A percentile compares a stretch with the other conserved stretches of the same genome.
These are phyloP conservation scores for Xylariaceae sp. DNA, from an alignment of 2,329 filamentous ascomycete species.

Conservation along the genomic window DNA sequence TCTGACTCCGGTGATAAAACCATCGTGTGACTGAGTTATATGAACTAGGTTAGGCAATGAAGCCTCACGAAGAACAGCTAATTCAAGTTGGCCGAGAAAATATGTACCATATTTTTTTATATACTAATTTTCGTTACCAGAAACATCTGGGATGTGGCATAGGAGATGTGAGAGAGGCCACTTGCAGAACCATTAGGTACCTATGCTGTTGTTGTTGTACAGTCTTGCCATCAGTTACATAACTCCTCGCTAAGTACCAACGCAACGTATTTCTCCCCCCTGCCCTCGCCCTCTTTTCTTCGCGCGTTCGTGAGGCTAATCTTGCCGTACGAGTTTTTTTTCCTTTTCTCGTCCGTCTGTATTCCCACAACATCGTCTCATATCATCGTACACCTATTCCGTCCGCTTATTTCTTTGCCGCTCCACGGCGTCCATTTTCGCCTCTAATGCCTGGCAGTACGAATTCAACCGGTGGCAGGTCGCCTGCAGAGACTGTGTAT, in stretches of 20 bases:
- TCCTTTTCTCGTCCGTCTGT: slow-evolving; percentile 5
- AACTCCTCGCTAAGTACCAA: slow-evolving; percentile 20
- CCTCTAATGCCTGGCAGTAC: slow-evolving; percentile 81
- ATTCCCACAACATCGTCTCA: slow-evolving; percentile 18
- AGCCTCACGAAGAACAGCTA: background rate
- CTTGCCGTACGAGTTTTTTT: slow-evolving; percentile 7
- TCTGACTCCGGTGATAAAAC: too few species aligned
- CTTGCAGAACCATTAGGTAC: slow-evolving; percentile 11
- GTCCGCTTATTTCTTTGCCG: slow-evolving; percentile 61
- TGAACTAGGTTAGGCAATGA: background rate
- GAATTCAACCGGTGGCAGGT: slow-evolving; percentile 84
- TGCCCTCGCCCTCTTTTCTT: slow-evolving; percentile 4
- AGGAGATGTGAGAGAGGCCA: background rate
- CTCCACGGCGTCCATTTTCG: slow-evolving; percentile 70
- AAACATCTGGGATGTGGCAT: background rate
- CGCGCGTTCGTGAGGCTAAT: slow-evolving; percentile 1
- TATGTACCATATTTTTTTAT: background rate
- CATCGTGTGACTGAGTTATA: background rate
- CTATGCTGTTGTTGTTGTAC: slow-evolving; percentile 11
- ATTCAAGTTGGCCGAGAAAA: background rate
- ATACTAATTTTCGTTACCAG: background rate
- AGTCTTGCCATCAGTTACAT: slow-evolving; percentile 10
- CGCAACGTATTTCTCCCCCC: too few species aligned
- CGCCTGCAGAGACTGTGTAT: slow-evolving; percentile 74
- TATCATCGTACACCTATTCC: slow-evolving; percentile 1